Conservation (phyloP, 208 protist genomes). For the Angomonas deanei region DNA sequence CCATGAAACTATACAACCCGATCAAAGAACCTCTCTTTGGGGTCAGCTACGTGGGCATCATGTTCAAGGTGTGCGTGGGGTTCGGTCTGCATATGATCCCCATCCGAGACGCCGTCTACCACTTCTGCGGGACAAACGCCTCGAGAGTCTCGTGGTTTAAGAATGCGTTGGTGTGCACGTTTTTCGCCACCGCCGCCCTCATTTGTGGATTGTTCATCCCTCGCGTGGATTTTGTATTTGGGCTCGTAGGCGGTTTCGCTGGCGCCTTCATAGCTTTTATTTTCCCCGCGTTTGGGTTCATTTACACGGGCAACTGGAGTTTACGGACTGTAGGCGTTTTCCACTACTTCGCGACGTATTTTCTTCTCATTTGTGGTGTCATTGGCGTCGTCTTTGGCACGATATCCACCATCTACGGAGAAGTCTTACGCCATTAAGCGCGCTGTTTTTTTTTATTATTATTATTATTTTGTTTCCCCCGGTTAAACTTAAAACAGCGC, state of each 20-base stretch:
- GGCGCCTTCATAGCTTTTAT: slow-evolving; percentile 72
- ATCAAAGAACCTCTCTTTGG: slow-evolving; percentile 38
- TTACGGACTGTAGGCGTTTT: slow-evolving; percentile 30
- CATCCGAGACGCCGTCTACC: slow-evolving; percentile 54
- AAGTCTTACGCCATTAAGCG: too few relatives aligned
- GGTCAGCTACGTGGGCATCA: slow-evolving; percentile 49
- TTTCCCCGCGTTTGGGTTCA: slow-evolving; percentile 62
- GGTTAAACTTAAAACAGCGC: too few relatives aligned
- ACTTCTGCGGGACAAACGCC: slow-evolving; percentile 34
- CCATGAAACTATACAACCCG: slow-evolving; percentile 60
- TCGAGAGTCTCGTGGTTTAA: slow-evolving; percentile 37
- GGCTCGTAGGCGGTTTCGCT: slow-evolving; percentile 55
- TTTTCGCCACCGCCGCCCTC: slow-evolving; percentile 28
- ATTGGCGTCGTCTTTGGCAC: slow-evolving; percentile 70
- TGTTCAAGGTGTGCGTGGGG: slow-evolving; percentile 69
- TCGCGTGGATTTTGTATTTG: slow-evolving; percentile 59
- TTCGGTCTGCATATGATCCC: slow-evolving; percentile 63
- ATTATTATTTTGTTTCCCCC: too few relatives aligned
- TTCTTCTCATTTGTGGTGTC: slow-evolving; percentile 55
- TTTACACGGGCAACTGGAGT: slow-evolving; percentile 57
- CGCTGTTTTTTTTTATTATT: too few relatives aligned
- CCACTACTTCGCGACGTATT: slow-evolving; percentile 51
- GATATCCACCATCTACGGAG: slow-evolving; percentile 40
- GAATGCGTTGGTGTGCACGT: slow-evolving; percentile 28
- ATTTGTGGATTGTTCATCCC: slow-evolving; percentile 71